phyloP scores from a whole-genome alignment of 805 yeast species.

The Lipomyces orientalis region DNA sequence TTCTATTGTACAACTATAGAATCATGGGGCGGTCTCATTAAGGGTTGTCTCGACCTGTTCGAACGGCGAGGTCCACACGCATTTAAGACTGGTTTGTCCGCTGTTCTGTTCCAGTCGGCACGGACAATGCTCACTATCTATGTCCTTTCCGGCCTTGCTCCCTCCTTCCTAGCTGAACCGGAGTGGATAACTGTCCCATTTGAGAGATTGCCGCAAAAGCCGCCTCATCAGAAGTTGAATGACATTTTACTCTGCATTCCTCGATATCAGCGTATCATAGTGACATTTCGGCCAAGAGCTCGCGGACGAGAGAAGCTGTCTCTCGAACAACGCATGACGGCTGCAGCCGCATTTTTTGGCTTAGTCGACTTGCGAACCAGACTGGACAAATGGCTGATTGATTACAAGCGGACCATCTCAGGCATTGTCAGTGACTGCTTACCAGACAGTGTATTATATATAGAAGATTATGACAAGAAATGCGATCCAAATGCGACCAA shows the following conservation, averaged over 20 bases:
- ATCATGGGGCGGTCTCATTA: constrained; percentile 2
- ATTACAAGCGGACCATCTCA: constrained; percentile 3
- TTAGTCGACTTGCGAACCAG: neutral
- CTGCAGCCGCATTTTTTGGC: constrained; percentile 7
- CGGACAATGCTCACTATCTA: constrained; percentile 4
- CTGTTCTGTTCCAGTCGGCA: constrained; percentile 9
- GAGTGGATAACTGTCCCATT: constrained; percentile 16
- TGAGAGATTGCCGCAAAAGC: neutral
- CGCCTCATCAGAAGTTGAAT: constrained; percentile 5
- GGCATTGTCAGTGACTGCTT: neutral
- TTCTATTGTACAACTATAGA: neutral
- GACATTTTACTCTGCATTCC: constrained; percentile 10
- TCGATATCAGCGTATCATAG: neutral
- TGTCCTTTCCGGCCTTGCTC: neutral
- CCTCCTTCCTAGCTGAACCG: constrained; percentile 9
- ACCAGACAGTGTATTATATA: constrained; percentile 5
- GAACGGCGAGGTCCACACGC: constrained; percentile 10
- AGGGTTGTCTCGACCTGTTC: constrained; percentile 8
- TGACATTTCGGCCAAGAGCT: neutral
- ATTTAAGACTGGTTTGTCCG: constrained; percentile 7
- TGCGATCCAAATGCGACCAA: neutral
- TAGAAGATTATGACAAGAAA: neutral
- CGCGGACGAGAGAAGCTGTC: neutral
- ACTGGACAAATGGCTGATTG: constrained; percentile 7
- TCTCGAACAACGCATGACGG: neutral